Conservation (phyloP, 352 stramenopile genomes). For the Pythium dissotocum region DNA sequence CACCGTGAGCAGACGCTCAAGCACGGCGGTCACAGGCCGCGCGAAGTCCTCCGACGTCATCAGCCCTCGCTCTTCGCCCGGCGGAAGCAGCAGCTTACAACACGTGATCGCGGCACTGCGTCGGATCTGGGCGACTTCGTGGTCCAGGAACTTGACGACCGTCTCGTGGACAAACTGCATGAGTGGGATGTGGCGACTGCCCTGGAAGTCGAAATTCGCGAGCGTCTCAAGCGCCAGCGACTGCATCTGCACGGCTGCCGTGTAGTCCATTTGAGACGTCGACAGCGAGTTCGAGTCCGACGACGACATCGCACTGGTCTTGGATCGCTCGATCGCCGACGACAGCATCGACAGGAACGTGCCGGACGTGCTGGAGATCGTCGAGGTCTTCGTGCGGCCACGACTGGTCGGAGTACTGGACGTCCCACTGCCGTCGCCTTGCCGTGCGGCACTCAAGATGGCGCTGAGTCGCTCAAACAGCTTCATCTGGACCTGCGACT, state of each 20-base stretch:
- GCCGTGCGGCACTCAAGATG: constrained; percentile 56
- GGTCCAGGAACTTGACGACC: constrained; percentile 87
- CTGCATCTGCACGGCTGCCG: constrained; percentile 76
- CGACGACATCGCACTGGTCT: constrained; percentile 38
- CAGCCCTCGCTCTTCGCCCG: constrained; percentile 56
- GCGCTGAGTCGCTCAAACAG: constrained; percentile 81
- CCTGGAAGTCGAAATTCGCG: constrained; percentile 85
- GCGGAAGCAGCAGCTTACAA: constrained; percentile 79
- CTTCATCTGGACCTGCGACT: constrained; percentile 78
- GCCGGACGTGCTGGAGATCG: constrained; percentile 65
- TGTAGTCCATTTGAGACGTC: constrained; percentile 37
- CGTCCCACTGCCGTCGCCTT: constrained; percentile 46
- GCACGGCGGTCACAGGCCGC: constrained; percentile 66
- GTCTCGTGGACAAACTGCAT: constrained; percentile 89
- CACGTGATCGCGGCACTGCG: constrained; percentile 87
- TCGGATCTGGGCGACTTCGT: constrained; percentile 83
- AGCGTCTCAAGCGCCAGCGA: constrained; percentile 83
- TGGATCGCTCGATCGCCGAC: constrained; percentile 48
- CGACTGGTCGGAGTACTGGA: constrained; percentile 61
- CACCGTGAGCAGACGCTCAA: constrained; percentile 81
- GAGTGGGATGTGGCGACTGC: constrained; percentile 83
- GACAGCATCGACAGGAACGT: constrained; percentile 76
- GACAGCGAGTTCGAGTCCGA: constrained; percentile 24
- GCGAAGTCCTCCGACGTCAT: constrained; percentile 77
- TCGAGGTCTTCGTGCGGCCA: constrained; percentile 71